Base-by-base conservation (phyloP, 2,329 filamentous ascomycete genomes). In the Ploettnerulaceae sp. region DNA sequence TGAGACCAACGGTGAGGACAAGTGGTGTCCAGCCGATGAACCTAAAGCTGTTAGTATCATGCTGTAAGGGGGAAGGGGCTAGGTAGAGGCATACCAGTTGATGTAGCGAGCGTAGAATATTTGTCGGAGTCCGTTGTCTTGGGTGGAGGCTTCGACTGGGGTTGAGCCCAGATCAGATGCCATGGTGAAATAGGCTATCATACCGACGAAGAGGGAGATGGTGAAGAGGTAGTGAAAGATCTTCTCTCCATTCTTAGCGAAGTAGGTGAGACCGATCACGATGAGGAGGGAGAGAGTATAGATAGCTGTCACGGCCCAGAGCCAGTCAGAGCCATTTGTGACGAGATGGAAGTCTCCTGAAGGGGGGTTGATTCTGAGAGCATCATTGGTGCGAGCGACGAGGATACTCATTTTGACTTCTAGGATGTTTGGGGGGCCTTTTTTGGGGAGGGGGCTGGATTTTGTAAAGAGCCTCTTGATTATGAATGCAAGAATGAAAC, bases 51-150 rank as follows among this genome's bases (percentile, higher is more conserved):
- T 47, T 46, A 45, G 45, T 15, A 3, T 9, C 12, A 5, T 3
- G 2, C 9, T 33, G 36, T 29, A 12, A 35, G 8, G 6, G 4
- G 9, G 5, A 2, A 24, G n/a, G 7, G 15, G 38, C n/a, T n/a
- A n/a, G n/a, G n/a, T 11, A 22, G 15, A 20, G 11, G 25, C 43
- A 22, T 52, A 55, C 77, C 77, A 82, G 56, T 81, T 78, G 52
- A 83, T 76, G 62, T 82, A 83, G 31, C 78, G 72, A 17, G 77
- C 78, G 53, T 81, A 84, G 65, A 80, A 84, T 60, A 84, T 77
- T 59, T 82, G 73, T 35, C 82, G 74, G 28, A 4, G 74, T 67
- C 12, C 71, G 67, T 26, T 65, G 61, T 45, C 67, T 58, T 51
- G 54, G 53, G 74, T 83, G 57, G 84, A 73, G 24, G 78, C 77